phyloP scores from a whole-genome alignment of 1,284 basidiomycete genomes.

The Dichomitus squalens region DNA sequence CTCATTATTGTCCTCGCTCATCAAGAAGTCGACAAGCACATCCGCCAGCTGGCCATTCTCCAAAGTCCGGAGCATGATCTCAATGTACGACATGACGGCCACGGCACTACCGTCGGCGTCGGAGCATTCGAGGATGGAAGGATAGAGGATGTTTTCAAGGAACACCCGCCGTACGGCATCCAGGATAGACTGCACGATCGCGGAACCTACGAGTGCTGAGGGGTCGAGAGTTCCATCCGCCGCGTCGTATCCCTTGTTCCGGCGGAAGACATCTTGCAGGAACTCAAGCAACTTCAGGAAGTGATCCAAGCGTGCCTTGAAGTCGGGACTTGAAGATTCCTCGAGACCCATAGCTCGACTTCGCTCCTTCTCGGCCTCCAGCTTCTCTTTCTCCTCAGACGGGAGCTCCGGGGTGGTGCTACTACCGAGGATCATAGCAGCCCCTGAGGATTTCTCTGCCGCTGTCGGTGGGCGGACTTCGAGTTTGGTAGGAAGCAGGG shows the following conservation, averaged over 20 bases:
- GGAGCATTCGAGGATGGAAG: conserved; percentile 92
- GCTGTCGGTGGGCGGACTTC: conserved; percentile 57
- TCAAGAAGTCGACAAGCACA: conserved; percentile 76
- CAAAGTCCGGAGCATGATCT: conserved; percentile 82
- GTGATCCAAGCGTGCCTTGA: conserved; percentile 82
- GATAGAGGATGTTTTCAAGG: conserved; percentile 91
- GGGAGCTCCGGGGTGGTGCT: conserved; percentile 44
- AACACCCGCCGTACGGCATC: conserved; percentile 87
- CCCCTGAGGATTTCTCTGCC: conserved; percentile 41
- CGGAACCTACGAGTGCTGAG: conserved; percentile 67
- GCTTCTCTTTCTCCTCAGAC: conserved; percentile 56
- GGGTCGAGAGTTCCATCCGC: conserved; percentile 49
- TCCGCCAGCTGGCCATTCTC: conserved; percentile 71
- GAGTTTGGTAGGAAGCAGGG: conserved; percentile 86
- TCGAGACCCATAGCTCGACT: conserved; percentile 68
- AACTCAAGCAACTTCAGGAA: conserved; percentile 92
- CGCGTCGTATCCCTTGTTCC: conserved; percentile 52
- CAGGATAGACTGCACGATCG: conserved; percentile 80
- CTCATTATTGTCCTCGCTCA: conserved; percentile 77
- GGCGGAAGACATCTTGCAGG: conserved; percentile 82
- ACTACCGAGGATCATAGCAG: conserved; percentile 69
- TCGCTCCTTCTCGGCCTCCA: conserved; percentile 55
- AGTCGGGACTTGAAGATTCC: conserved; percentile 74
- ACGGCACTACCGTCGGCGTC: conserved; percentile 92
- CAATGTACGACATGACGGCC: conserved; percentile 96